A percentile compares a stretch with the other conserved stretches of the same genome.
phyloP scores from a whole-genome alignment of 768 basidiomycete species.

The Hemileccinum rubropunctum region DNA sequence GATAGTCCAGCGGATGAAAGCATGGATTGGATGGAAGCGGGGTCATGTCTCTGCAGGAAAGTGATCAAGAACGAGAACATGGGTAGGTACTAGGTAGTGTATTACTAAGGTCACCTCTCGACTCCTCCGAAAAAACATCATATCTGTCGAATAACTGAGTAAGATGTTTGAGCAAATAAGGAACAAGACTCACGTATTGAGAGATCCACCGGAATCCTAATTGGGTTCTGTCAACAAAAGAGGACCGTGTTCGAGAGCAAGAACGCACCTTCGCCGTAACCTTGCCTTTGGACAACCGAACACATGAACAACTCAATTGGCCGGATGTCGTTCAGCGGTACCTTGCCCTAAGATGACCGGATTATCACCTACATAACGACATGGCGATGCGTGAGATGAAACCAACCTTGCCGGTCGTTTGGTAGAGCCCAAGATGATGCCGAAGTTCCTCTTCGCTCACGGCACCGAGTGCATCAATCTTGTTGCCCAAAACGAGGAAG shows the following conservation, averaged over 20 bases:
- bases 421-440: constrained; percentile 92
- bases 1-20: constrained; percentile 12
- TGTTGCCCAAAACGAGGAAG: constrained; percentile 98
- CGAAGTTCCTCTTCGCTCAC: constrained; percentile 97
- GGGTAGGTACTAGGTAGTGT: constrained; percentile 24
- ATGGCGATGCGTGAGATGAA: background rate
- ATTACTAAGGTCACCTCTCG: constrained; percentile 12
- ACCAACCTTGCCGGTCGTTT: constrained; percentile 97
- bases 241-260: background rate
- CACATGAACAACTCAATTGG: constrained; percentile 99
- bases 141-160: constrained; percentile 23
- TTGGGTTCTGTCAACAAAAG: constrained; percentile 1
- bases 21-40: constrained; percentile 11
- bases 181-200: constrained; percentile 74
- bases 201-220: constrained; percentile 92
- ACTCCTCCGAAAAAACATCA: constrained; percentile 12
- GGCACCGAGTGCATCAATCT: constrained; percentile 98
- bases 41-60: constrained; percentile 11
- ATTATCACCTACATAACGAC: constrained; percentile 3
- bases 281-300: constrained; percentile 98
- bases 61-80: constrained; percentile 15
- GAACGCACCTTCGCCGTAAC: constrained; percentile 89
- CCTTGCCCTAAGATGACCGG: constrained; percentile 71
- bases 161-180: background rate
- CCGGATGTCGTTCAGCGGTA: constrained; percentile 92